These are phyloP conservation scores for Tulasnella sp. DNA, from an alignment of 768 basidiomycete genomes.

Conservation along the genomic window DNA sequence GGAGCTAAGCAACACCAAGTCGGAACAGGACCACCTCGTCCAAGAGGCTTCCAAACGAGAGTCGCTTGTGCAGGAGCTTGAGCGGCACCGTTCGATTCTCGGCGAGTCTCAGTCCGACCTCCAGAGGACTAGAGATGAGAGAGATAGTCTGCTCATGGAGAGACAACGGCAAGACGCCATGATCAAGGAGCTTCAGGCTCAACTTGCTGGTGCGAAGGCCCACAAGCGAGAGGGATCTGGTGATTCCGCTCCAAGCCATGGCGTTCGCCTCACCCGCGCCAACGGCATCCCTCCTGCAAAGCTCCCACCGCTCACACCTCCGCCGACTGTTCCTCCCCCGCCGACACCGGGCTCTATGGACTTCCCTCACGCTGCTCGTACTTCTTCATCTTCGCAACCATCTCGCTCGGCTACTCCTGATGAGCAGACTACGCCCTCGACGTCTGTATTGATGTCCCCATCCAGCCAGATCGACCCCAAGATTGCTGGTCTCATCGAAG, in stretches of 20 bases:
- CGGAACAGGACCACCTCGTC: conserved; percentile 49
- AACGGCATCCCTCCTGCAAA: conserved; percentile 57
- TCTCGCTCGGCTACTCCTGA: conserved; percentile 2
- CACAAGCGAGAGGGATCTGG: conserved; percentile 16
- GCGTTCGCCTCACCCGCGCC: conserved; percentile 32
- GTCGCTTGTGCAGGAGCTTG: conserved; percentile 61
- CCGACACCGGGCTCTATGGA: conserved; percentile 45
- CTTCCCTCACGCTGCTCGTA: conserved; percentile 29
- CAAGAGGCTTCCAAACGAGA: conserved; percentile 67
- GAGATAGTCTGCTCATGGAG: conserved; percentile 63
- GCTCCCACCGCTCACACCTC: conserved; percentile 78
- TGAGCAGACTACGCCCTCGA: conserved; percentile 37
- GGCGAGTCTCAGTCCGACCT: conserved; percentile 69
- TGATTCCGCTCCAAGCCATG: conserved; percentile 12
- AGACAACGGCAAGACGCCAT: conserved; percentile 53
- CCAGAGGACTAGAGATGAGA: conserved; percentile 71
- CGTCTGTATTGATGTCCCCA: conserved; percentile 25
- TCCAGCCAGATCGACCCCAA: conserved; percentile 41
- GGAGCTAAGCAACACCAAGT: conserved; percentile 47
- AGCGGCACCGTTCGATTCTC: conserved; percentile 61
- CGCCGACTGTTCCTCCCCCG: conserved; percentile 77
- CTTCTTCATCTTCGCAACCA: conserved; percentile 34
- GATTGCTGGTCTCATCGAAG: conserved; percentile 46
- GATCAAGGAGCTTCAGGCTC: conserved; percentile 71
- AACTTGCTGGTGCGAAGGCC: conserved; percentile 24